phyloP scores from a whole-genome alignment of 495 filamentous ascomycete genomes.

The Talaromyces borbonicus region DNA sequence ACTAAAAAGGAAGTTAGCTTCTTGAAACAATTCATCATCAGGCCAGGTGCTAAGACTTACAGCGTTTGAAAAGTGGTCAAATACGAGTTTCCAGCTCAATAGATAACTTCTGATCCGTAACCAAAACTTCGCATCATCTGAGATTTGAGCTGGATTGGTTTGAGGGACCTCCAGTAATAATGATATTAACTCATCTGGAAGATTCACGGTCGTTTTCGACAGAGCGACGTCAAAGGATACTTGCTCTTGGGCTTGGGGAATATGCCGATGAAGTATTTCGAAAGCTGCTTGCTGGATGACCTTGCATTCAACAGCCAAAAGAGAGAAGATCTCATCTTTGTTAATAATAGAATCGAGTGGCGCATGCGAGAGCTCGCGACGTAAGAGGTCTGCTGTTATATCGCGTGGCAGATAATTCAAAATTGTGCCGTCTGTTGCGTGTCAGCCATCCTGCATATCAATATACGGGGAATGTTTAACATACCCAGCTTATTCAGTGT shows the following conservation, averaged over 20 bases:
- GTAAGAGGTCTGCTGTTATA: constrained; percentile 60
- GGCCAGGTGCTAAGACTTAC: constrained; percentile 27
- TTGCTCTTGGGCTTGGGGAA: constrained; percentile 70
- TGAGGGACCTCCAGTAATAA: constrained; percentile 46
- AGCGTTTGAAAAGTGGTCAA: constrained; percentile 72
- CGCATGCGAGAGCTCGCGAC: constrained; percentile 50
- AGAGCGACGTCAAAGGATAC: constrained; percentile 72
- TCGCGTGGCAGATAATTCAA: constrained; percentile 52
- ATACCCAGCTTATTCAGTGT: constrained; percentile 34
- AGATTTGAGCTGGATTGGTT: constrained; percentile 37
- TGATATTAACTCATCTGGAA: constrained; percentile 62
- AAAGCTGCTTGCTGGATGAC: constrained; percentile 74
- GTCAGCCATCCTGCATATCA: not conserved
- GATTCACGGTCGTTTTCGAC: constrained; percentile 55
- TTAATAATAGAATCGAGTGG: constrained; percentile 46
- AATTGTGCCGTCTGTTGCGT: constrained; percentile 34
- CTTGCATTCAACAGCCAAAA: constrained; percentile 66
- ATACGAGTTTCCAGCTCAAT: constrained; percentile 84
- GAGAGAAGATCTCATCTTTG: constrained; percentile 51
- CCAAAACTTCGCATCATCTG: constrained; percentile 32
- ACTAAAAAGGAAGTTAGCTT: constrained; percentile 27
- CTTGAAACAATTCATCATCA: not conserved
- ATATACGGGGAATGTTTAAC: not conserved
- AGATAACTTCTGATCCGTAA: constrained; percentile 59
- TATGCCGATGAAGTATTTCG: constrained; percentile 62